Percentiles rank a stretch among this genome's conserved stretches.
phyloP scores from a whole-genome alignment of 2,329 filamentous ascomycete species.

The Fusarium luffae region DNA sequence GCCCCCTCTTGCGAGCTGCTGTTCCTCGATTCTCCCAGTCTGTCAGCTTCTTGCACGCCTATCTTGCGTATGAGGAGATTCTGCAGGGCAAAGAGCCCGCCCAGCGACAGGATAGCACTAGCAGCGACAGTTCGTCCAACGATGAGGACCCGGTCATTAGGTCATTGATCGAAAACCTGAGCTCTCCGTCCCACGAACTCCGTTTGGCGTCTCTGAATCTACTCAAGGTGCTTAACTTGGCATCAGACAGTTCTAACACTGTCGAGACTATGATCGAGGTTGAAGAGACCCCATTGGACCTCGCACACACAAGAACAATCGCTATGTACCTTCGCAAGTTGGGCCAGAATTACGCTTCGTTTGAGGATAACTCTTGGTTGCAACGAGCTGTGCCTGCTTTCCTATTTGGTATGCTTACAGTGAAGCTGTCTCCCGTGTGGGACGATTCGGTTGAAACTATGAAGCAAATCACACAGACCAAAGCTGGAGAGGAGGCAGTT shows the following conservation, averaged over 20 bases:
- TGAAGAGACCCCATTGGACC: constrained; percentile 80
- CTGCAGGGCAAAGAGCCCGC: constrained; percentile 29
- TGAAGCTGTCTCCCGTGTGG: constrained; percentile 87
- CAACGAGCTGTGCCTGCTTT: constrained; percentile 80
- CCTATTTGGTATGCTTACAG: constrained; percentile 88
- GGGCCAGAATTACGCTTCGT: constrained; percentile 69
- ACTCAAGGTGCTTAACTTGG: constrained; percentile 66
- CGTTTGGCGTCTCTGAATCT: constrained; percentile 79
- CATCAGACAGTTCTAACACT: constrained; percentile 40
- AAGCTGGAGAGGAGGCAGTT: constrained; percentile 77
- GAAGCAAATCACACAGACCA: constrained; percentile 76
- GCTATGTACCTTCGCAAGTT: constrained; percentile 89
- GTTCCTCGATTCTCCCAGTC: constrained; percentile 74
- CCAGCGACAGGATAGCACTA: constrained; percentile 47
- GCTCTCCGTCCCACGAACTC: constrained; percentile 78
- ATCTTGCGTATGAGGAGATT: constrained; percentile 65
- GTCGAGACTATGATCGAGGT: constrained; percentile 75
- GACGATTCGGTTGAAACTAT: constrained; percentile 82
- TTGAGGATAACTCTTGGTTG: constrained; percentile 72
- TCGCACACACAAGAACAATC: constrained; percentile 80
- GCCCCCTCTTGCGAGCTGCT: constrained; percentile 72
- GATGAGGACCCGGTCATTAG: constrained; percentile 71
- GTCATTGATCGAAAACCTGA: constrained; percentile 78
- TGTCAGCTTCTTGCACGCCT: constrained; percentile 73
- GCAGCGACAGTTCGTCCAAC: constrained; percentile 56